Evolutionary conservation across 192 early-diverging fungal genomes (phyloP).

Genomic region (Gryganskiella cystojenkinii): DNA sequence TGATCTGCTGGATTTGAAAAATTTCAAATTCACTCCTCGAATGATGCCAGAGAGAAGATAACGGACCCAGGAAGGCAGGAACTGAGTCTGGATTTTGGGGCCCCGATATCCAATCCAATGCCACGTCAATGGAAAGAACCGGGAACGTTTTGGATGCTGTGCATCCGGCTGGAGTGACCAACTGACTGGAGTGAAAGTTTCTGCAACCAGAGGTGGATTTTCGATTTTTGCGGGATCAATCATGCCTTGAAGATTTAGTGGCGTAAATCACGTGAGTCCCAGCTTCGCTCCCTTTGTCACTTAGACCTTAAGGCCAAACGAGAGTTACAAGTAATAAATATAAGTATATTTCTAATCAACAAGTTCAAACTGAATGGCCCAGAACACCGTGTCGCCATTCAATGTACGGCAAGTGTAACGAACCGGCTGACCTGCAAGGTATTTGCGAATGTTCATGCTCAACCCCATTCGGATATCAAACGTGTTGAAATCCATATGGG

Average conservation of each 20-base stretch:
- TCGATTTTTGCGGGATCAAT: too few species aligned
- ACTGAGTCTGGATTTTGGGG: background rate
- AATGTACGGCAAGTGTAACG: conserved; percentile 47
- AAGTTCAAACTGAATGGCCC: conserved; percentile 47
- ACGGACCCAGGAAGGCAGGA: too few species aligned
- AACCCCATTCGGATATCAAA: conserved; percentile 41
- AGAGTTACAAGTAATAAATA: too few species aligned
- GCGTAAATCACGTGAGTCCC: too few species aligned
- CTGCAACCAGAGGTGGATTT: too few species aligned
- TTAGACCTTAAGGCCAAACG: too few species aligned
- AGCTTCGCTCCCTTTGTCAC: too few species aligned
- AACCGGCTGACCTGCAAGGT: conserved; percentile 45
- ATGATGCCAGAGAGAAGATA: too few species aligned
- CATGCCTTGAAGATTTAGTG: too few species aligned
- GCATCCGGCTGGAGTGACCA: background rate
- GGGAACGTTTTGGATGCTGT: background rate
- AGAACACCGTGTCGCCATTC: conserved; percentile 35
- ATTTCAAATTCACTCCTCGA: too few species aligned
- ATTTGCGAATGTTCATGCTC: conserved; percentile 41
- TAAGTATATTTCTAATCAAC: conserved; percentile 9
- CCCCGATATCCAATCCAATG: background rate
- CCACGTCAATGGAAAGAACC: conserved; percentile 9
- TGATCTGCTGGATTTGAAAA: too few species aligned
- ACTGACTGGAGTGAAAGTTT: too few species aligned
- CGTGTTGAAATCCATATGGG: conserved; percentile 51